Conservation (phyloP, 768 basidiomycete species). For the Suillus lakei region DNA sequence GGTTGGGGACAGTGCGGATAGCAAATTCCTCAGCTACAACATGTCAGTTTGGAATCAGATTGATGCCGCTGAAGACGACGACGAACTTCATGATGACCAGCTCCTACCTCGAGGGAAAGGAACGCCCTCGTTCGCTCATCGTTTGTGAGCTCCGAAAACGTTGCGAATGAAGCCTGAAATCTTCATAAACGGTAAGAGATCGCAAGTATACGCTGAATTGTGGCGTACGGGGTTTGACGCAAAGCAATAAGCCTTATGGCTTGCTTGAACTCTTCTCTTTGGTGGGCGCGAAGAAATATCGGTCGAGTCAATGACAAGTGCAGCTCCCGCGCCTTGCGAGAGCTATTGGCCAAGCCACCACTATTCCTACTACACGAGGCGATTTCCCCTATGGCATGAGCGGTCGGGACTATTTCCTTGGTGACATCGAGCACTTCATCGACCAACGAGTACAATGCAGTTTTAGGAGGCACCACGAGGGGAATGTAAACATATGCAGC, state of each 20-base stretch:
- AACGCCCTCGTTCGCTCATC: constrained; percentile 85
- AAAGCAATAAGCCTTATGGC: constrained; percentile 60
- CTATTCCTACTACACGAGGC: constrained; percentile 9
- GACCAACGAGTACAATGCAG: constrained; percentile 51
- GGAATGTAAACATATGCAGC: constrained; percentile 80
- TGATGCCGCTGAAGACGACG: constrained; percentile 1
- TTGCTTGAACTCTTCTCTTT: constrained; percentile 72
- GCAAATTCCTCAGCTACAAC: constrained; percentile 61
- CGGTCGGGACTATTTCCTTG: constrained; percentile 47
- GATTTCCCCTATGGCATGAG: constrained; percentile 48
- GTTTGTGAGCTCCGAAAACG: constrained; percentile 72
- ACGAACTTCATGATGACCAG: constrained; percentile 78
- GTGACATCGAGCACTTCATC: constrained; percentile 49
- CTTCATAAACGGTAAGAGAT: constrained; percentile 42
- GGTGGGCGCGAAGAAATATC: constrained; percentile 77
- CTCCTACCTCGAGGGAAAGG: constrained; percentile 80
- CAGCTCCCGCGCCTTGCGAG: constrained; percentile 47
- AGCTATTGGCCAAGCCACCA: constrained; percentile 13
- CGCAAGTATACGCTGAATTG: constrained; percentile 7
- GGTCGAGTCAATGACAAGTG: constrained; percentile 90
- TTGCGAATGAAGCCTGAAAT: constrained; percentile 74
- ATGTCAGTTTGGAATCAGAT: constrained; percentile 8
- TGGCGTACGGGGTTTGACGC: constrained; percentile 48
- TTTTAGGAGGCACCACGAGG: constrained; percentile 48
- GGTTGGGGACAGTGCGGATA: constrained; percentile 59